Evolutionary conservation across 176 grass and related monocot genomes (phyloP).

Genomic region (Saccharum officinarum): DNA sequence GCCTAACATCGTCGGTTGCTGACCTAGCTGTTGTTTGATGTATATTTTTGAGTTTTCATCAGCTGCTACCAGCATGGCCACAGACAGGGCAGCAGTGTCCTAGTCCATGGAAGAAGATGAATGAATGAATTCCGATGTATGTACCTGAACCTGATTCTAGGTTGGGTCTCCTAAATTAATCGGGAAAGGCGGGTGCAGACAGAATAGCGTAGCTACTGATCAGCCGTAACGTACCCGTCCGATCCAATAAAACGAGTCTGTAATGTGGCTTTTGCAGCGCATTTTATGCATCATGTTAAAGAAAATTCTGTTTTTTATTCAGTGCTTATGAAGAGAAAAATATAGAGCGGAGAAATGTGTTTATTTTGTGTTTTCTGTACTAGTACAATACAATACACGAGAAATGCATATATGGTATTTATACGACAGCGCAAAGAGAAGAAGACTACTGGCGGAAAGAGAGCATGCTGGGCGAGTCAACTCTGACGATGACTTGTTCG

Average conservation of each 20-base stretch:
- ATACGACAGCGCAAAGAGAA: neutral
- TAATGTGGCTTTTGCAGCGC: neutral
- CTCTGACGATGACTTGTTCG: constrained; percentile 81
- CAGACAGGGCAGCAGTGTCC: neutral
- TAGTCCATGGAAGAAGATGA: neutral
- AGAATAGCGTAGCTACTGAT: neutral
- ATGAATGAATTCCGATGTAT: constrained; percentile 15
- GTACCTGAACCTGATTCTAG: constrained; percentile 16
- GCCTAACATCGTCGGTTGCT: constrained; percentile 40
- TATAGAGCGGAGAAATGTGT: neutral
- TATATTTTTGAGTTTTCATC: constrained; percentile 11
- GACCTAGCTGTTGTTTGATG: constrained; percentile 18
- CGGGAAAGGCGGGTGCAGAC: neutral
- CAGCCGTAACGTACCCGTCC: neutral
- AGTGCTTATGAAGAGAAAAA: neutral
- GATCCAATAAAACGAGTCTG: neutral
- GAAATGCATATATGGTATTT: neutral
- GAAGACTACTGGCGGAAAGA: constrained; percentile 38
- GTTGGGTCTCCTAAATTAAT: constrained; percentile 7
- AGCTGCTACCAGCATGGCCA: constrained; percentile 22
- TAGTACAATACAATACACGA: neutral
- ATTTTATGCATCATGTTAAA: neutral
- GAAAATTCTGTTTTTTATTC: neutral
- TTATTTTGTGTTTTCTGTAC: neutral
- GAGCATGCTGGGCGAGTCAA: constrained; percentile 88